Evolutionary conservation across 176 grass and related monocot species (phyloP), one percentile per base, ranked within the genome.

Genomic region (Rhipidocladum racemiflorum): DNA sequence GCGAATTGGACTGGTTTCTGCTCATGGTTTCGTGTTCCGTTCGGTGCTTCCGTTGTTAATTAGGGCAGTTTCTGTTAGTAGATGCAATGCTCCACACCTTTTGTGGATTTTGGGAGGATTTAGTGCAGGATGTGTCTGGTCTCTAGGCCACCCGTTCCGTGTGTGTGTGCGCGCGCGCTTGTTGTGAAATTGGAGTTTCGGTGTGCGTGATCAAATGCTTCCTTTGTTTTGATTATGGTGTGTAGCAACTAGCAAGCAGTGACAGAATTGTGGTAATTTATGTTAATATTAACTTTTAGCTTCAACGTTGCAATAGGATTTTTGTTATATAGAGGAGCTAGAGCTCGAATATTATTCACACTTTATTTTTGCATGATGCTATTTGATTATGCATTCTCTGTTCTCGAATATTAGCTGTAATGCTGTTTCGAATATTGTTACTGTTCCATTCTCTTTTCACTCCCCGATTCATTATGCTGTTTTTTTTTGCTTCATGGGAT

Each of bases 401-500:
- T 57, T 57, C n/a, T 57, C 54, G 10, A 51, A 51, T 32, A 54
- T n/a, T 54, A 21, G 51, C 20, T 54, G 51, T 7, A 0, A 56
- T 23, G 54, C 8, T 56, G 8, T 23, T 55, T 72, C 18, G 29
- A 34, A 21, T 54, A 21, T 54, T 54, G 50, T 18, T 35, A 56
- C 48, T 74, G 18, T 54, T 74, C 3, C 48, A 36, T 74, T 74
- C 21, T 32, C 18, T 53, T 74, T 74, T 54, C 54, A 29, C 28
- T 35, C 29, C 48, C 43, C 28, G 3, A 42, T 29, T 17, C 32
- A n/a, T 21, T 15, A 30, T 83, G 30, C 24, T 75, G 35, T 75
- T 65, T 75, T 65, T 75, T 23, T 42, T 30, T 83, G 57, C 29
- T 72, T 49, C 28, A 40, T 82, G 70, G 29, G 65, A 39, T 56